These are phyloP conservation scores for Dactylellina parvicollis DNA, from an alignment of 2,329 filamentous ascomycete genomes.

Conservation along the genomic window DNA sequence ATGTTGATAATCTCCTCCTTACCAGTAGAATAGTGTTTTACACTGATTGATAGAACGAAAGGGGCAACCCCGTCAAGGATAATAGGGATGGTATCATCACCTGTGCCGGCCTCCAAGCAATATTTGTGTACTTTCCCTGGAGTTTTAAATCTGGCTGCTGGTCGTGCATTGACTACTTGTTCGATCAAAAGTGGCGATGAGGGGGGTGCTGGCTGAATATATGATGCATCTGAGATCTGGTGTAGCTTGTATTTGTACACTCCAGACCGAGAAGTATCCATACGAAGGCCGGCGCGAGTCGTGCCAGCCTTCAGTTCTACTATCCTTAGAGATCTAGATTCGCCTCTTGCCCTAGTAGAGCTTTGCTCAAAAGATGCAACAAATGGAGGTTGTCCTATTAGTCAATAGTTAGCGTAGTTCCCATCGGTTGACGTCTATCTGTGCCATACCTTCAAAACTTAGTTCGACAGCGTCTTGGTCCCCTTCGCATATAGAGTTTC, in stretches of 20 bases:
- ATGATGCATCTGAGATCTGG: slow-evolving; percentile 83
- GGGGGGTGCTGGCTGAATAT: slow-evolving; percentile 75
- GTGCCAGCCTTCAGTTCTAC: slow-evolving; percentile 81
- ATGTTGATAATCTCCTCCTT: slow-evolving; percentile 84
- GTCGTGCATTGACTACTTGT: slow-evolving; percentile 85
- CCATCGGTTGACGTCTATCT: not conserved
- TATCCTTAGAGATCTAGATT: slow-evolving; percentile 64
- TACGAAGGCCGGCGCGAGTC: slow-evolving; percentile 78
- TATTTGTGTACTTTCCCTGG: slow-evolving; percentile 95
- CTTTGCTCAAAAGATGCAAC: slow-evolving; percentile 41
- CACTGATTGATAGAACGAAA: slow-evolving; percentile 89
- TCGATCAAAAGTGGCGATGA: slow-evolving; percentile 73
- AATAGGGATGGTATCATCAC: slow-evolving; percentile 88
- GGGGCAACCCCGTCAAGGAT: slow-evolving; percentile 83
- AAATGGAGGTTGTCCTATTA: slow-evolving; percentile 34
- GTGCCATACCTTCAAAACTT: slow-evolving; percentile 59
- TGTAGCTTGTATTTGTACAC: slow-evolving; percentile 86
- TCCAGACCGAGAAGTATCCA: slow-evolving; percentile 86
- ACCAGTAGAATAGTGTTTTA: slow-evolving; percentile 86
- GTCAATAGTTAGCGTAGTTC: not conserved
- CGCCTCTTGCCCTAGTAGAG: slow-evolving; percentile 16
- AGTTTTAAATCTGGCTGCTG: slow-evolving; percentile 81
- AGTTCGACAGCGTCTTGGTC: slow-evolving; percentile 91
- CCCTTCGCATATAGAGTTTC: slow-evolving; percentile 89
- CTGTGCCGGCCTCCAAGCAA: slow-evolving; percentile 83